phyloP scores from a whole-genome alignment of 2,329 filamentous ascomycete genomes.

The Pseudocercospora cruenta region DNA sequence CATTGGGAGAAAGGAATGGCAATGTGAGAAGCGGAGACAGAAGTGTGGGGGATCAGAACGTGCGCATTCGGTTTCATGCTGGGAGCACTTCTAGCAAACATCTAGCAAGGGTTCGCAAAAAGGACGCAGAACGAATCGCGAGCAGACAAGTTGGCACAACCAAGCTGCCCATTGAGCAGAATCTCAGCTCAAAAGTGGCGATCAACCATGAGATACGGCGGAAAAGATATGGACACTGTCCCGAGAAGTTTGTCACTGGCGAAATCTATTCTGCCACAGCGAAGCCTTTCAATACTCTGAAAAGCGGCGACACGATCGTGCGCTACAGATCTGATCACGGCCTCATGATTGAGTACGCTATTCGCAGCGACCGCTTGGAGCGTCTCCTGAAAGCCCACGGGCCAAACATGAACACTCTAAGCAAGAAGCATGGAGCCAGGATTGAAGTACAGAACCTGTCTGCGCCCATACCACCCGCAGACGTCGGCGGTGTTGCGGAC shows the following conservation, averaged over 20 bases:
- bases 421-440: constrained; percentile 12
- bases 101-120: not conserved
- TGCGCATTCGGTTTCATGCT: not conserved
- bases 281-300: constrained; percentile 23
- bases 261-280: constrained; percentile 17
- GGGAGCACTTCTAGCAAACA: not conserved
- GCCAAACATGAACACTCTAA: constrained; percentile 1
- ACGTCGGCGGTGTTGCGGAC: not conserved
- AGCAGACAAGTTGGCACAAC: too few species aligned
- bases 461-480: not conserved
- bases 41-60: not conserved
- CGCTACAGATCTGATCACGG: constrained; percentile 23
- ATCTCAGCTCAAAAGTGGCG: too few species aligned
- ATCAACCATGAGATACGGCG: not conserved
- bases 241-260: not conserved
- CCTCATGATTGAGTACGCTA: constrained; percentile 28
- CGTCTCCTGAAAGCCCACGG: constrained; percentile 12
- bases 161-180: too few species aligned
- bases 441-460: constrained; percentile 22
- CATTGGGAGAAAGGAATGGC: not conserved
- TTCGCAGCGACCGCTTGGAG: constrained; percentile 10
- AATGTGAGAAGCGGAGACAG: not conserved
- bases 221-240: not conserved
- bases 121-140: not conserved
- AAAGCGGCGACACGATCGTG: constrained; percentile 24